Evolutionary conservation across 768 basidiomycete species (phyloP).

Genomic region (Lentinula detonsa): DNA sequence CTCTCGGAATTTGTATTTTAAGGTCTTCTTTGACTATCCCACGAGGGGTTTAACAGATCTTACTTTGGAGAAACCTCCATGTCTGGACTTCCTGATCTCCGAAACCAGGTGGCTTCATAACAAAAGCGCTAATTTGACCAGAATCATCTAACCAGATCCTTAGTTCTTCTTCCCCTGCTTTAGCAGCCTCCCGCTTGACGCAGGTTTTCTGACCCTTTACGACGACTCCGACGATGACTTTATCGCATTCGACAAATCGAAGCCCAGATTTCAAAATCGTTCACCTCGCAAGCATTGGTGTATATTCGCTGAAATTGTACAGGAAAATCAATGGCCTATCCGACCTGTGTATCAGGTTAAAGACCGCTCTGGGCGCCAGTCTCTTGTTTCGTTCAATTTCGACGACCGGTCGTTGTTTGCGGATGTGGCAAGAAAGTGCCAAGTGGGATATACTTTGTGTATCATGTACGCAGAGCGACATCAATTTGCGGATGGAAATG

Average conservation of each 20-base stretch:
- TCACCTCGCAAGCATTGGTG: background rate
- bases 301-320: background rate
- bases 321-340: background rate
- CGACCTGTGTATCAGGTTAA: background rate
- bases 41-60: too few species aligned
- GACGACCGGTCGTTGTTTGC: background rate
- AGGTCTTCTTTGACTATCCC: too few species aligned
- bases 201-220: background rate
- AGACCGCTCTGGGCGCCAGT: background rate
- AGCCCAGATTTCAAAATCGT: background rate
- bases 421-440: background rate
- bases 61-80: too few species aligned
- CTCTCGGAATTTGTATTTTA: too few species aligned
- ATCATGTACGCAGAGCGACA: background rate
- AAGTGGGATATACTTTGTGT: background rate
- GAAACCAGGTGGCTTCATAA: too few species aligned
- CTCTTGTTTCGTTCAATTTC: background rate
- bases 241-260: background rate
- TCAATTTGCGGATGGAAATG: background rate
- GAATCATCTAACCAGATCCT: background rate
- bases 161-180: background rate
- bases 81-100: too few species aligned
- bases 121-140: too few species aligned
- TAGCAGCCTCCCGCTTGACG: background rate
- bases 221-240: background rate